Percentiles rank a stretch among this genome's conserved stretches.
Conservation (phyloP, 2,329 filamentous ascomycete genomes). For the Boeremia exigua region DNA sequence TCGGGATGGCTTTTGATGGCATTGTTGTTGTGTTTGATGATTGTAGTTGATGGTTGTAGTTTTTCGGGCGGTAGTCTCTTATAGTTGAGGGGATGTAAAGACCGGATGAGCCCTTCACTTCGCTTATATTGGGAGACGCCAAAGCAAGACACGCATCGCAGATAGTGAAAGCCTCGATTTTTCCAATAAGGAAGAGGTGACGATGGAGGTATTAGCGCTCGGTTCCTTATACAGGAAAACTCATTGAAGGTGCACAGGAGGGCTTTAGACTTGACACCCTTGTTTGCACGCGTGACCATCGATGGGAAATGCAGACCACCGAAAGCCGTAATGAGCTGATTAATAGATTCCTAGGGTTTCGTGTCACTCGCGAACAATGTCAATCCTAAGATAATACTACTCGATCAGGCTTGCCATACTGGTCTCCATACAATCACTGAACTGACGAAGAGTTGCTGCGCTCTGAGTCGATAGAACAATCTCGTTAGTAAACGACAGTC, state of each 20-base stretch:
- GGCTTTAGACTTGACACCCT: background rate
- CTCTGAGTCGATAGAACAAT: too few species aligned
- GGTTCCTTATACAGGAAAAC: background rate
- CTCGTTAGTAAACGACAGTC: too few species aligned
- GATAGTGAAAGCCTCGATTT: too few species aligned
- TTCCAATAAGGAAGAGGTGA: too few species aligned
- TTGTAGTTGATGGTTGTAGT: too few species aligned
- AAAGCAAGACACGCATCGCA: too few species aligned
- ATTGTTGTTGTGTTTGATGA: background rate
- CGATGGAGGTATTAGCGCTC: too few species aligned
- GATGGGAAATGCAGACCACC: constrained; percentile 2
- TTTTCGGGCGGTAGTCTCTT: too few species aligned
- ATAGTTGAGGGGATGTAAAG: too few species aligned
- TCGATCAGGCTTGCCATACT: constrained; percentile 15
- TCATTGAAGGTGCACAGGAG: background rate
- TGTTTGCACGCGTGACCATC: constrained; percentile 7
- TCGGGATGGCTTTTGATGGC: background rate
- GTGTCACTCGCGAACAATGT: constrained; percentile 13
- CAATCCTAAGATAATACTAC: constrained; percentile 18
- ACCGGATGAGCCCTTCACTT: too few species aligned
- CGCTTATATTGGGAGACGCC: too few species aligned
- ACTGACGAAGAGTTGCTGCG: constrained; percentile 27
- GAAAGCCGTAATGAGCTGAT: constrained; percentile 7
- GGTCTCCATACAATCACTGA: constrained; percentile 26
- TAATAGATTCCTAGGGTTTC: constrained; percentile 1